Percentiles rank a stretch among this genome's conserved stretches.
phyloP scores from a whole-genome alignment of 2,329 filamentous ascomycete genomes.

The Cladosporium sp. region DNA sequence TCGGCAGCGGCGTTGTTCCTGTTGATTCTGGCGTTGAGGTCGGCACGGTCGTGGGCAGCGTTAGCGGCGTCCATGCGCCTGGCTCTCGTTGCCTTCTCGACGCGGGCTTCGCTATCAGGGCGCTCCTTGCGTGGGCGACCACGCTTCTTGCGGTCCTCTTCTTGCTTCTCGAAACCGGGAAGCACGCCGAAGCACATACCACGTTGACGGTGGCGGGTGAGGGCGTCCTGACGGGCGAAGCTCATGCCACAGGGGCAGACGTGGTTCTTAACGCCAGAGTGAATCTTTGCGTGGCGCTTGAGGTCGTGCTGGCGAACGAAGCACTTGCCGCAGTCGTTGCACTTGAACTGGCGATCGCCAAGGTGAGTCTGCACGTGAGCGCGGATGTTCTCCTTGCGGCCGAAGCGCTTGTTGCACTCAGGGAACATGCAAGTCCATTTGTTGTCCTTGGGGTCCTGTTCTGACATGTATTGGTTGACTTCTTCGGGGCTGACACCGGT shows the following conservation, averaged over 20 bases:
- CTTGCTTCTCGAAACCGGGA: conserved; percentile 60
- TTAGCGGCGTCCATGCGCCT: conserved; percentile 42
- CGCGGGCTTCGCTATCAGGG: conserved; percentile 59
- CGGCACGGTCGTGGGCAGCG: conserved; percentile 1
- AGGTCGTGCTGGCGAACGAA: conserved; percentile 97
- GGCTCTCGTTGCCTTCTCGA: conserved; percentile 58
- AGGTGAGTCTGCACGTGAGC: conserved; percentile 98
- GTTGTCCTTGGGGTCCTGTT: conserved; percentile 44
- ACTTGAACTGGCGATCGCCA: conserved; percentile 92
- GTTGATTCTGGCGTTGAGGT: conserved; percentile 14
- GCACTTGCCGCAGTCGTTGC: conserved; percentile 88
- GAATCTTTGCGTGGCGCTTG: conserved; percentile 96
- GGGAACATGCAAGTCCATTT: conserved; percentile 56
- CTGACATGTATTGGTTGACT: conserved; percentile 50
- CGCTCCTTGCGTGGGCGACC: conserved; percentile 64
- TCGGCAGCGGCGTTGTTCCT: conserved; percentile 9
- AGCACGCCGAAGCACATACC: conserved; percentile 97
- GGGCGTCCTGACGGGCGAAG: conserved; percentile 91
- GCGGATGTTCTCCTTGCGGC: conserved; percentile 98
- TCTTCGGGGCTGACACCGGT: conserved; percentile 88
- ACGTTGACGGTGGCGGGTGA: conserved; percentile 89
- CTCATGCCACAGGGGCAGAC: conserved; percentile 91
- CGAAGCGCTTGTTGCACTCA: conserved; percentile 84
- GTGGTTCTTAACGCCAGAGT: conserved; percentile 93
- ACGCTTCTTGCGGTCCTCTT: conserved; percentile 67